Evolutionary conservation across 2,329 filamentous ascomycete species (phyloP).

Genomic region (Plectosphaerella cucumerina): DNA sequence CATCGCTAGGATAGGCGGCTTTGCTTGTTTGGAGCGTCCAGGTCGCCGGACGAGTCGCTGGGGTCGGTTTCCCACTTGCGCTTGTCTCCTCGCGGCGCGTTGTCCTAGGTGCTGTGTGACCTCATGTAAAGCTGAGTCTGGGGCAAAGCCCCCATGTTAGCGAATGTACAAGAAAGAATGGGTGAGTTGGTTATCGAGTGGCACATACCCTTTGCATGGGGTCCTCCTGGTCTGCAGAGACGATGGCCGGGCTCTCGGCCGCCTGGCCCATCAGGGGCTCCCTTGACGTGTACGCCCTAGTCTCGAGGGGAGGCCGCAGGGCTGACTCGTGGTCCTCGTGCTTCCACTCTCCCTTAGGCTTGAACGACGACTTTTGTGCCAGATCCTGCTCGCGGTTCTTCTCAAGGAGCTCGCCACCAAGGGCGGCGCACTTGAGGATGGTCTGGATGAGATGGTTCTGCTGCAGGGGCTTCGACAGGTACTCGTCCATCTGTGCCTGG

Average conservation of each 20-base stretch:
- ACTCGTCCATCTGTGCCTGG: constrained; percentile 98
- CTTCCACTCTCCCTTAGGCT: constrained; percentile 27
- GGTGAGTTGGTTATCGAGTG: not conserved
- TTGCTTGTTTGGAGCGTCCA: constrained; percentile 2
- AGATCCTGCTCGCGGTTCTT: constrained; percentile 63
- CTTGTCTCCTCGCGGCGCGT: constrained; percentile 14
- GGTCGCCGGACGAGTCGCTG: not conserved
- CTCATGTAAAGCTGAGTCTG: constrained; percentile 14
- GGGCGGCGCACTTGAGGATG: constrained; percentile 92
- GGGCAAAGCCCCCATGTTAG: not conserved
- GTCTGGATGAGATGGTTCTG: constrained; percentile 98
- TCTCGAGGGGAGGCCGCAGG: constrained; percentile 40
- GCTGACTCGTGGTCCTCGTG: constrained; percentile 15
- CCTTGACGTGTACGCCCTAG: constrained; percentile 65
- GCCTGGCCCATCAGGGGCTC: constrained; percentile 51
- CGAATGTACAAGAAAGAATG: too few relatives aligned
- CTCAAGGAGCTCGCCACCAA: constrained; percentile 78
- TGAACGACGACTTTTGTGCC: constrained; percentile 38
- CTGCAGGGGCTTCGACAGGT: constrained; percentile 92
- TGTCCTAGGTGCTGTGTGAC: constrained; percentile 15
- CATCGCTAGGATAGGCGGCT: not conserved
- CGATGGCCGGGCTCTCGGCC: constrained; percentile 58
- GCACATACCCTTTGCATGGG: constrained; percentile 46
- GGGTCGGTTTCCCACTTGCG: constrained; percentile 13
- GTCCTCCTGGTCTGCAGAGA: constrained; percentile 58